Base-by-base conservation (phyloP, 2,329 filamentous ascomycete genomes). In the Fusarium oxysporum region DNA sequence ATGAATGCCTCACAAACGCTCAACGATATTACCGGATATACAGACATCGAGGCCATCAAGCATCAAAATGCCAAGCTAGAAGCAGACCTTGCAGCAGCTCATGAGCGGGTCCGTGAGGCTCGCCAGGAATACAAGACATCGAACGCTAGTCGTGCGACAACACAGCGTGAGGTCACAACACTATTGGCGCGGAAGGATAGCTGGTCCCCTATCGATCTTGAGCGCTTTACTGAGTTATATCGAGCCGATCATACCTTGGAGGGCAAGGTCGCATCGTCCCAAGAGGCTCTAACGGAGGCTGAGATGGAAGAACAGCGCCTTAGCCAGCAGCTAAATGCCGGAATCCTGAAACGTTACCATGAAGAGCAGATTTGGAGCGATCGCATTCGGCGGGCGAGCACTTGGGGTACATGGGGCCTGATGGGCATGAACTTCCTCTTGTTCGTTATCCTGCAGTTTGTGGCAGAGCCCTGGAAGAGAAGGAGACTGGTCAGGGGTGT, bases 291-390 rank as follows among this genome's bases (percentile, higher is more conserved):
- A 32, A 90, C 91, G 21, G 88, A 90, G 66, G 91, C 94, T 4
- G 96, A 99, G 84, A 88, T 89, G 48, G 90, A 93, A 37, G 91
- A 97, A 68, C 93, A 97, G 82, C 91, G 93, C 70, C 89, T 95
- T 2, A 89, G 91, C 62, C 89, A 91, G 58, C 89, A 91, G 77
- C 85, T 99, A 60, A 96, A 93, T 80, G 91, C 92, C 70, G 91
- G 92, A 56, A 98, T 98, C 76, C 86, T 98, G 57, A 93, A 93
- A 70, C 90, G 97, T 68, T 99, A 99, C 82, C 96, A 99, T 82
- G 96, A 99, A 84, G 96, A 99, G 85, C 96, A 99, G 85, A 97
- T 99, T 63, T 99, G 96, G 96, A 97, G 94, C 79, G 96, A 99
- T 81, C 96, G 97, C 77, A 99, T 99, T 80, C 89, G 96, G 40